Conservation (phyloP, 208 protist genomes). For the Porcisia hertigi region DNA sequence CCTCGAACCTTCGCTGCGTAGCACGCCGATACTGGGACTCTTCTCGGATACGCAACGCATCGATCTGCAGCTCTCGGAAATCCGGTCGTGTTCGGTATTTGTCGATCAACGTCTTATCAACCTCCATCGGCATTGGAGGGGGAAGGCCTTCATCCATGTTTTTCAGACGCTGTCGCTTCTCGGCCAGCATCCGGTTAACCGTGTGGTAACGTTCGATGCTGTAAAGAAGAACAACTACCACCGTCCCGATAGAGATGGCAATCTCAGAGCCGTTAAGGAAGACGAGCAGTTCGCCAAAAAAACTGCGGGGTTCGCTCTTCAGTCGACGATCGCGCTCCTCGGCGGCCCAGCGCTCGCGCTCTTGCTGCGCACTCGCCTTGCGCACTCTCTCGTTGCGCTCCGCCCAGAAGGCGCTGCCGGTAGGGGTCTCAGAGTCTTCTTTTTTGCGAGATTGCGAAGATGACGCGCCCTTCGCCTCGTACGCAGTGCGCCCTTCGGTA, state of each 20-base stretch:
- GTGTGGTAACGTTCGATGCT: conserved; percentile 58
- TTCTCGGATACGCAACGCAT: conserved; percentile 49
- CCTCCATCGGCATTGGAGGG: conserved; percentile 61
- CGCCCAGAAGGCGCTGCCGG: conserved; percentile 53
- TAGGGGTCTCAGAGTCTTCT: conserved; percentile 5
- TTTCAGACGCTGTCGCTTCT: conserved; percentile 44
- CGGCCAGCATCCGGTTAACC: conserved; percentile 46
- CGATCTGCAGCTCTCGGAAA: conserved; percentile 37
- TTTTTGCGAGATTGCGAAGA: conserved; percentile 12
- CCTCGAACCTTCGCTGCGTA: conserved; percentile 75
- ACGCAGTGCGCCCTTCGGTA: background rate
- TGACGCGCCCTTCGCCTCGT: background rate
- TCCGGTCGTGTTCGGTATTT: conserved; percentile 49
- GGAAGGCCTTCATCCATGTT: conserved; percentile 78
- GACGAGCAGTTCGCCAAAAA: conserved; percentile 28
- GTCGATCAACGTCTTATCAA: conserved; percentile 41
- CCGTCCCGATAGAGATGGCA: conserved; percentile 41
- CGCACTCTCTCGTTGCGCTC: conserved; percentile 43
- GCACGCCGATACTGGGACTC: conserved; percentile 59
- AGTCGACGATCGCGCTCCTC: conserved; percentile 30
- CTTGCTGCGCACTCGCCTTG: conserved; percentile 34
- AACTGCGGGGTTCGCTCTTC: conserved; percentile 12
- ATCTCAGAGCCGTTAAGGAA: conserved; percentile 58
- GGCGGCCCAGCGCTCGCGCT: conserved; percentile 24
- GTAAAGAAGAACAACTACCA: conserved; percentile 47